Evolutionary conservation across 345 rosid genomes (phyloP).

Genomic region (Aquilaria sinensis): DNA sequence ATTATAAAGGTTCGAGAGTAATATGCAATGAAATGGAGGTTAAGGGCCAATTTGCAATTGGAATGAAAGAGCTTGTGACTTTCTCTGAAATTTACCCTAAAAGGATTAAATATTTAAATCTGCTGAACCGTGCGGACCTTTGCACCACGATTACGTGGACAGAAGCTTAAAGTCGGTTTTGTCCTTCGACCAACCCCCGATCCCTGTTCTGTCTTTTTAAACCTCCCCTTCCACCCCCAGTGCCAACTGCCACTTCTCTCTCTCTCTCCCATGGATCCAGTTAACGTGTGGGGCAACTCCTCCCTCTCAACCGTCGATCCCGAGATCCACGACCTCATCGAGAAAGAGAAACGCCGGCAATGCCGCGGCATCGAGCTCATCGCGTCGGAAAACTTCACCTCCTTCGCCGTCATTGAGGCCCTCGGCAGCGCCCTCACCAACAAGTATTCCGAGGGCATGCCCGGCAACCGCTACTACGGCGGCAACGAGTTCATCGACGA

Average conservation of each 20-base stretch:
- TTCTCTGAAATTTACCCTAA: too few relatives aligned
- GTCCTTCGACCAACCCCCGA: too few relatives aligned
- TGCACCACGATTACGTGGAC: too few relatives aligned
- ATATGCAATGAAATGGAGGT: too few relatives aligned
- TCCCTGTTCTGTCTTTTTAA: slow-evolving; percentile 10
- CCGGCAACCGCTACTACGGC: slow-evolving; percentile 98
- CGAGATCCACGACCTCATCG: slow-evolving; percentile 85
- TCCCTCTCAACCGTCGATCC: slow-evolving; percentile 52
- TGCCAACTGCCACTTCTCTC: slow-evolving; percentile 8
- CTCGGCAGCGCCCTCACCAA: slow-evolving; percentile 96
- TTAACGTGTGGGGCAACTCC: slow-evolving; percentile 68
- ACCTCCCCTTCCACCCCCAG: neutral
- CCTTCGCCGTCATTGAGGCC: slow-evolving; percentile 98
- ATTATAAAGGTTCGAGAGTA: too few relatives aligned
- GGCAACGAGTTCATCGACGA: slow-evolving; percentile 93
- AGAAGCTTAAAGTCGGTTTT: too few relatives aligned
- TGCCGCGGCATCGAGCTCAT: slow-evolving; percentile 97
- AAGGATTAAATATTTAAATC: too few relatives aligned
- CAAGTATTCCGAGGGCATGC: slow-evolving; percentile 98
- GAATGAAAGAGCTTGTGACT: too few relatives aligned
- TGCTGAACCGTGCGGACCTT: too few relatives aligned
- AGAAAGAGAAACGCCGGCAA: slow-evolving; percentile 95
- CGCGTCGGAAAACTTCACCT: slow-evolving; percentile 98
- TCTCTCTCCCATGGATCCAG: slow-evolving; percentile 60
- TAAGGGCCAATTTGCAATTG: too few relatives aligned